Base-by-base conservation (phyloP, 306 rosid species). In the Cucurbita moschata region DNA sequence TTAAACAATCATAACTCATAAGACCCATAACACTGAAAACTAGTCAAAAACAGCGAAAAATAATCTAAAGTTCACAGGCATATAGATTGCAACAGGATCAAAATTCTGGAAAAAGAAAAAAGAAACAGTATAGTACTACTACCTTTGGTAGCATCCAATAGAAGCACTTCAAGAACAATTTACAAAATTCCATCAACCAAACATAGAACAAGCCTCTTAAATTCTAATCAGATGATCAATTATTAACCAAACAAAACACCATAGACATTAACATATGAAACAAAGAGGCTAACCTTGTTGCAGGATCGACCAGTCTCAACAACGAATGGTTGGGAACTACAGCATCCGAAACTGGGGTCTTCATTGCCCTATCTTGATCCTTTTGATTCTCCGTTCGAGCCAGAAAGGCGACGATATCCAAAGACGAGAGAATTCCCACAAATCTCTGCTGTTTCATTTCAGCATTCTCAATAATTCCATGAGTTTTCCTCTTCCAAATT, bases 221-320 rank as follows among this genome's bases (percentile, higher is more conserved):
- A 35, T 49, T 50, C 54, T 30, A 51, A 51, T 16, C 38, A 30
- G 15, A 52, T 14, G 26, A 71, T 51, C 30, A 47, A 14, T 47
- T 71, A 50, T 16, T 16, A 39, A 3, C 30, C 38, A 72, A 72
- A 18, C 63, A 35, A 10, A 16, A 37, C 10, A 37, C 5, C 72
- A 65, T 0, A 54, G 52, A 14, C 30, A 67, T 74, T 43, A 69
- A 64, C 7, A 70, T 44, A 43, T 40, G 23, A 59, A 49, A 18
- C 23, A 68, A 58, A 54, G 62, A 73, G 55, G 23, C 64, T 51
- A 72, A 86, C 89, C 89, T 86, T 61, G 89, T 86, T 8, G 82
- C 99, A 62, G 99, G 99, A 79, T 95, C 99, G 73, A 95, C 97
- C 79, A 85, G 87, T 76, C 90, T 87, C 79, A 95, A 83, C 75